Base-by-base conservation (phyloP, 306 rosid genomes). In the Canavalia ensiformis region DNA sequence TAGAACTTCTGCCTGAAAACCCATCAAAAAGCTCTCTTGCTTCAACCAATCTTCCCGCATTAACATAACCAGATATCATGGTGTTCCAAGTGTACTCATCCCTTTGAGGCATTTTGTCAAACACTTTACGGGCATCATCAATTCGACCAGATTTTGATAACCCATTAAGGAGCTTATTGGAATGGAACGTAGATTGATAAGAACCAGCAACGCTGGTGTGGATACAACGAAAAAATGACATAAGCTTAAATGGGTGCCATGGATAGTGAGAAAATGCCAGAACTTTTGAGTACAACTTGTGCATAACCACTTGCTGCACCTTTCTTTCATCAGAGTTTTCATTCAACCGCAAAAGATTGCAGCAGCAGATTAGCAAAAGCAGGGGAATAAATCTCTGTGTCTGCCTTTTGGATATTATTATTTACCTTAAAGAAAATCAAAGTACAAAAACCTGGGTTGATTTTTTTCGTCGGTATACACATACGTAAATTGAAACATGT, bases 61-160 rank as follows among this genome's bases (percentile, higher is more conserved):
- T 87, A 62, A 86, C 90, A 85, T 89, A 95, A 55, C 89, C 90
- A 82, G 88, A 82, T 46, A 95, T 80, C 93, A 95, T 89, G 3
- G 95, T 91, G 78, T 91, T 95, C 99, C 94, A 93, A 37, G 90
- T 77, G 68, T 88, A 91, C 75, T 89, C 93, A 75, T 92, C 97
- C 81, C 90, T 86, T 0, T 41, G 35, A 46, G 78, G 87, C 97
- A 94, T 90, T 85, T 82, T 52, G 33, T 94, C 97, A 66, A 94
- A 95, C 89, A 91, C 0, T 78, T 89, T 81, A 41, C 91, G 95
- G 58, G 97, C 99, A 47, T 93, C 93, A 18, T 84, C 84, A 3
- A 87, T 49, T 71, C 83, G 88, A 34, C 95, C 92, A 8, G 90
- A 80, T 86, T 86, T 83, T 1, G 89, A 86, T 2, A 95, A 35